Evolutionary conservation across 169 alveolate genomes (phyloP).

Genomic region (Plasmodium berghei): DNA sequence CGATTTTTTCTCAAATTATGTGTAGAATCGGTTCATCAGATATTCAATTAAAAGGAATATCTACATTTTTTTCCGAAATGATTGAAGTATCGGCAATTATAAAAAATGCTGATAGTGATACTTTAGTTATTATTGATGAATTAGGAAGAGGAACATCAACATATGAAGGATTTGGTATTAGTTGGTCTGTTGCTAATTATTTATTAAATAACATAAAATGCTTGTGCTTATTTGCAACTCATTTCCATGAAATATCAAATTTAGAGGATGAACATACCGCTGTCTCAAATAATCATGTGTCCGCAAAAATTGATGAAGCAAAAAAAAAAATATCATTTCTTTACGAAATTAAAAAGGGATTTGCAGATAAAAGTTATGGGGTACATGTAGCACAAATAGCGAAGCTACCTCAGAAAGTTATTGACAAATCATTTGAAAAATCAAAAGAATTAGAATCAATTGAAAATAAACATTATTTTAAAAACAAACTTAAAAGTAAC

Average conservation of each 20-base stretch:
- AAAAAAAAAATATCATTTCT: constrained; percentile 85
- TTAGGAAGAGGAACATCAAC: constrained; percentile 99
- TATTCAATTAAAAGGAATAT: constrained; percentile 94
- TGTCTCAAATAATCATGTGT: constrained; percentile 89
- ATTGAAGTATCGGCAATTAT: constrained; percentile 95
- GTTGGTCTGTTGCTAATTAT: constrained; percentile 96
- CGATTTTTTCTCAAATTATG: constrained; percentile 93
- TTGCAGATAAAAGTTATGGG: constrained; percentile 94
- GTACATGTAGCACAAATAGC: constrained; percentile 95
- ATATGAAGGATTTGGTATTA: constrained; percentile 97
- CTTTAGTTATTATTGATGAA: constrained; percentile 96
- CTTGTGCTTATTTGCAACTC: constrained; percentile 98
- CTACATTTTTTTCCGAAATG: constrained; percentile 98
- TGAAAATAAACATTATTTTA: constrained; percentile 72
- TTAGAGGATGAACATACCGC: constrained; percentile 88
- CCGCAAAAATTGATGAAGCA: constrained; percentile 78
- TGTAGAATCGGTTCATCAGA: constrained; percentile 99
- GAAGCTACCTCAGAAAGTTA: constrained; percentile 89
- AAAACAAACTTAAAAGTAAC: constrained; percentile 13
- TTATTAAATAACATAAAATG: constrained; percentile 92
- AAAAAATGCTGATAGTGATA: constrained; percentile 92
- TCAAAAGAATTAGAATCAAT: constrained; percentile 73
- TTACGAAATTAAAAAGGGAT: constrained; percentile 93
- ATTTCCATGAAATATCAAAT: constrained; percentile 97
- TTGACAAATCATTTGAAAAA: constrained; percentile 75